phyloP scores from a whole-genome alignment of 2,329 filamentous ascomycete species.

The Aspergillus eucalypticola region DNA sequence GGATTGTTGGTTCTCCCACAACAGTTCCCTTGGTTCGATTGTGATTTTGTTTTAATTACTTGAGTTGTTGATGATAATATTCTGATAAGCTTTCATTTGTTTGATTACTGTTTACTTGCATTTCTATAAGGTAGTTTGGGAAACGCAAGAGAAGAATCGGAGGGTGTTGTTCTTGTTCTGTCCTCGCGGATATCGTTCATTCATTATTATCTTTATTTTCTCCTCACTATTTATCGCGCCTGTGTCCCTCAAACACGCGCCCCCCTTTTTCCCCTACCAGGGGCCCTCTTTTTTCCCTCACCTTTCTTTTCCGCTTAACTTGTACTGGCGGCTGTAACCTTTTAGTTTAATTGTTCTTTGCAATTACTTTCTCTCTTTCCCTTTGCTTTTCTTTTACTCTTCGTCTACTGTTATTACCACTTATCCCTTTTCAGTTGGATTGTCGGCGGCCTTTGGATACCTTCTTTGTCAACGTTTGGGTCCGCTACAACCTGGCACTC shows the following conservation, averaged over 20 bases:
- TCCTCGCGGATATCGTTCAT: not conserved
- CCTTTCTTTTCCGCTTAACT: not conserved
- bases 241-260: constrained; percentile 3
- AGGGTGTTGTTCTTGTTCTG: not conserved
- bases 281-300: constrained; percentile 4
- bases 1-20: not conserved
- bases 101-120: not conserved
- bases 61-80: not conserved
- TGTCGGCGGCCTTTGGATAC: constrained; percentile 12
- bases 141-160: not conserved
- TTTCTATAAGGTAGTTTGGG: not conserved
- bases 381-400: constrained; percentile 15
- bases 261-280: constrained; percentile 17
- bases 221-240: constrained; percentile 12
- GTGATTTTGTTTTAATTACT: not conserved
- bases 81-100: not conserved
- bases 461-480: constrained; percentile 21
- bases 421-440: constrained; percentile 22
- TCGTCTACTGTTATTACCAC: constrained; percentile 18
- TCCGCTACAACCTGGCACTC: constrained; percentile 16
- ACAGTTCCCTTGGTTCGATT: not conserved
- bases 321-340: constrained; percentile 1
- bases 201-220: constrained; percentile 13
- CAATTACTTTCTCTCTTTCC: constrained; percentile 32
- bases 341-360: constrained; percentile 37